Evolutionary conservation across 2,329 filamentous ascomycete genomes (phyloP).

Genomic region (Alternaria conjuncta): DNA sequence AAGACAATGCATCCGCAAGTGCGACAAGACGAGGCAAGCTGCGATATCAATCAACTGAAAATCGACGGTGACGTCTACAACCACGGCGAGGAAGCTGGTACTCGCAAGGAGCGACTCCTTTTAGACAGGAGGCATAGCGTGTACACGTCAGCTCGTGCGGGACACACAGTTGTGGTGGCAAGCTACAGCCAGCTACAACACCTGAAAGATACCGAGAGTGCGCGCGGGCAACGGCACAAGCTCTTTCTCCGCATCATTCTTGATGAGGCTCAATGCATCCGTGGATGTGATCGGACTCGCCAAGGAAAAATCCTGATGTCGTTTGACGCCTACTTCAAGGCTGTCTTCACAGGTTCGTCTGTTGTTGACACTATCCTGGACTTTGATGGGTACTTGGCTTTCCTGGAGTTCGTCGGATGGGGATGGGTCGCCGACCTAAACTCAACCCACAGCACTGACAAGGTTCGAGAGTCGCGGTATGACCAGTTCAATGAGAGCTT

Average conservation of each 20-base stretch:
- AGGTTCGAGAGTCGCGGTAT: too few relatives aligned
- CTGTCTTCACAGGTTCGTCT: background rate
- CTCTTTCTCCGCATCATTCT: background rate
- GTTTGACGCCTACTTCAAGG: background rate
- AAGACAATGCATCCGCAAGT: too few relatives aligned
- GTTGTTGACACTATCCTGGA: background rate
- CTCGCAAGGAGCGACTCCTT: background rate
- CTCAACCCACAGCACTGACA: background rate
- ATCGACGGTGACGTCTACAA: background rate
- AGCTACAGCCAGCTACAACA: background rate
- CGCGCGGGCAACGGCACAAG: background rate
- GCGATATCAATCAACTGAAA: too few relatives aligned
- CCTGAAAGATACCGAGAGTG: background rate
- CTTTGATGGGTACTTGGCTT: background rate
- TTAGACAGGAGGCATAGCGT: background rate
- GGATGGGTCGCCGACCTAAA: background rate
- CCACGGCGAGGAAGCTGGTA: background rate
- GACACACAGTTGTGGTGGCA: background rate
- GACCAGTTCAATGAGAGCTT: too few relatives aligned
- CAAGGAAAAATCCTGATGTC: background rate
- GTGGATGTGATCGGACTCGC: background rate
- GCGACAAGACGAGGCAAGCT: too few relatives aligned
- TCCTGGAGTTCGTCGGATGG: background rate
- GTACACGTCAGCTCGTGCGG: too few relatives aligned
- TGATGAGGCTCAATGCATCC: background rate